Base-by-base conservation (phyloP, 441 rosid genomes). In the Capsella rubella region DNA sequence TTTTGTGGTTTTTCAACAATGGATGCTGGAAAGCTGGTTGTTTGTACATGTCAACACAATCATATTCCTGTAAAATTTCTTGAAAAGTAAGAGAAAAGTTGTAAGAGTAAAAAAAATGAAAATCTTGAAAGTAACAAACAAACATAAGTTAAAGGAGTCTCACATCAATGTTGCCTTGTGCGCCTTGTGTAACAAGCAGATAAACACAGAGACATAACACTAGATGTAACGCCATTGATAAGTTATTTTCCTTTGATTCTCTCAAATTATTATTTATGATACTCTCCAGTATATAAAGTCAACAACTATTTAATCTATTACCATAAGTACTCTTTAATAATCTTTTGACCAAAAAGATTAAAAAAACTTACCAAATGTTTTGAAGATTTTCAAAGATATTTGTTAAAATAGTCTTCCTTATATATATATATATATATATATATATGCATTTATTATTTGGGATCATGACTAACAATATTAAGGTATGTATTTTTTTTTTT, bases 11-110 rank as follows among this genome's bases (percentile, higher is more conserved):
- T 74, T 67, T 74, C 50, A 74, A 40, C 63, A 51, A 25, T 31
- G 68, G 78, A 58, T 74, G 67, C 40, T 59, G 73, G 14, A 74
- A 74, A 67, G 73, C 78, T 0, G 73, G 78, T 43, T 67, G 73
- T 50, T 67, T 74, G 54, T 74, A 59, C 49, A 67, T 51, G 1
- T 39, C 78, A 40, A 67, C 55, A 42, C 78, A 67, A 18, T 74
- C 68, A 27, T 40, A 74, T 31, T 74, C 68, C 77, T 73, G 42
- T 27, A 15, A 45, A 49, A 28, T 8, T 27, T 10, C 4, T 39
- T 60, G 8, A 47, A 16, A 21, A 21, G 25, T 47, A 12, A 65
- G 21, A 27, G 39, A 46, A 49, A 55, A 25, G 0, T 5, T 56
- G 0, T 47, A 5, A 15, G 25, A 21, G 25, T 21, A 47, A 15